These are phyloP conservation scores for Phytophthora hibernalis DNA, from an alignment of 352 stramenopile genomes.

Conservation along the genomic window DNA sequence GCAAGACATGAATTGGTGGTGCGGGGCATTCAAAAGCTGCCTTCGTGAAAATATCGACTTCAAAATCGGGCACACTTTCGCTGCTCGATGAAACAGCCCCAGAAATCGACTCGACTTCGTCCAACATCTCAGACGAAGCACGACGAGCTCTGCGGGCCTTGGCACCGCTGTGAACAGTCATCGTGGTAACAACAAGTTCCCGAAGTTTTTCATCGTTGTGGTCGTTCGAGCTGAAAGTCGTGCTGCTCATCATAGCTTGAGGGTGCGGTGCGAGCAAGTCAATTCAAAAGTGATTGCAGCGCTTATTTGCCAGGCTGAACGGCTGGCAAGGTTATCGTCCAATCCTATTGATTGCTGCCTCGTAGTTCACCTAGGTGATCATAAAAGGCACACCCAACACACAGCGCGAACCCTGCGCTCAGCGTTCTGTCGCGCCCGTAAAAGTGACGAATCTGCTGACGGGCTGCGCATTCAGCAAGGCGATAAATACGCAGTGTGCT, in stretches of 20 bases:
- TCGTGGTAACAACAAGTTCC: constrained; percentile 1
- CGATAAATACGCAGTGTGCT: constrained; percentile 4
- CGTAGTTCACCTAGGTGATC: too few species aligned
- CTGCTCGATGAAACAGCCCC: constrained; percentile 1
- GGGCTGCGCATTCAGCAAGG: constrained; percentile 15
- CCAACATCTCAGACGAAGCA: constrained; percentile 1
- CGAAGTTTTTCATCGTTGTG: constrained; percentile 1
- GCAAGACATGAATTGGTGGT: too few species aligned
- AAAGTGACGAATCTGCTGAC: constrained; percentile 22
- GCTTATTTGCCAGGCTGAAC: not conserved
- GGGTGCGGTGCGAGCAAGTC: not conserved
- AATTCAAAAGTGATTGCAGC: constrained; percentile 7
- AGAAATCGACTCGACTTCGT: constrained; percentile 9
- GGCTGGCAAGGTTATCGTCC: constrained; percentile 4
- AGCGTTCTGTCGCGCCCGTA: constrained; percentile 5
- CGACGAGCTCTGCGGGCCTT: not conserved
- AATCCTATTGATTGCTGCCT: constrained; percentile 20
- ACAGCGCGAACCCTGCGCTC: not conserved
- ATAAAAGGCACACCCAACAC: too few species aligned
- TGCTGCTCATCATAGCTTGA: too few species aligned
- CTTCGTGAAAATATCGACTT: constrained; percentile 10
- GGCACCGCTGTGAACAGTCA: not conserved
- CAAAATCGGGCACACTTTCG: constrained; percentile 1
- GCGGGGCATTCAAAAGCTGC: not conserved
- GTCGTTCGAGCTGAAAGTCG: not conserved